Base-by-base conservation (phyloP, 148 eudicot species). In the Amaranthus cruentus region DNA sequence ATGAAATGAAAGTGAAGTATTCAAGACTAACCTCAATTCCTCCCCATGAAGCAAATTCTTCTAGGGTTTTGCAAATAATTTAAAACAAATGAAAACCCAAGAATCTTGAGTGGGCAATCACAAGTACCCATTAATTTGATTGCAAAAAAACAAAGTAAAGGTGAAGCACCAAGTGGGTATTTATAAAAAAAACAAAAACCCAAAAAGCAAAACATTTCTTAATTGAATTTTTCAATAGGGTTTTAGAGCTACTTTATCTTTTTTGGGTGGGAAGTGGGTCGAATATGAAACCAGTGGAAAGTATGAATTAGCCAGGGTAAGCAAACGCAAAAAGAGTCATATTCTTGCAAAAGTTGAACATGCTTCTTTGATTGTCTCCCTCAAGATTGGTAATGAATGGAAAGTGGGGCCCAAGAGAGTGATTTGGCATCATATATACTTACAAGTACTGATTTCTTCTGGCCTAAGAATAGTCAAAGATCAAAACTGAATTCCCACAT, bases 31-130 rank as follows among this genome's bases (percentile, higher is more conserved):
- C 83, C 83, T 80, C 59, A 76, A 62, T 52, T 38, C 9, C 54
- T 28, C 6, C 12, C 61, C 75, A 70, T 68, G 57, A 13, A 71
- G 15, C 51, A 46, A 4, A 49, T 62, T 53, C 65, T 65, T 9
- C 66, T 9, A 10, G 65, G 72, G 52, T 4, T 4, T 65, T 55
- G 68, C 3, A 48, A 70, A 65, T 0, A 38, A 52, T 57, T 50
- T 50, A 70, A 79, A 65, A 65, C 67, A 58, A 46, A 50, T 50
- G 62, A 70, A 50, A 28, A 68, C 63, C 79, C 70, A 65, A 75
- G 79, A 80, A 66, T 70, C 47, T 56, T 65, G 12, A 71, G 69
- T 75, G 78, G 79, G 71, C 75, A 75, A 76, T 71, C 76, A 80
- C 67, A 51, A 76, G 62, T 80, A 53, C 52, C 57, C 76, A 76